Evolutionary conservation across 805 yeast species (phyloP).

Genomic region (Myxozyma geophila): DNA sequence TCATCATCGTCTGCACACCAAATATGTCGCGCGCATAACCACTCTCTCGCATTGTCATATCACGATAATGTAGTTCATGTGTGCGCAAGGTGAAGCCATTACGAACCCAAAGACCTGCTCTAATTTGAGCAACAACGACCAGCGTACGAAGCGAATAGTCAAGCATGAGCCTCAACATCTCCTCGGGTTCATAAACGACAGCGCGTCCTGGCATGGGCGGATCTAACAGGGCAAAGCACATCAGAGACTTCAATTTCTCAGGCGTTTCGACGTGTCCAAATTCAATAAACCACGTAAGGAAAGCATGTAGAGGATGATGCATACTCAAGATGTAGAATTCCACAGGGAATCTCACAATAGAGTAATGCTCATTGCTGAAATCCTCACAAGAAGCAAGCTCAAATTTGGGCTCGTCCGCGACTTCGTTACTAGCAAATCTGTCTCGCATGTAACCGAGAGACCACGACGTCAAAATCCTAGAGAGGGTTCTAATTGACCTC

Average conservation of each 20-base stretch:
- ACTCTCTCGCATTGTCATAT: conserved; percentile 76
- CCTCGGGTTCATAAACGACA: conserved; percentile 26
- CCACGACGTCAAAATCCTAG: conserved; percentile 41
- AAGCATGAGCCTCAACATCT: conserved; percentile 48
- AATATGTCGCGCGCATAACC: conserved; percentile 81
- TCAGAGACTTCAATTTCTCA: conserved; percentile 20
- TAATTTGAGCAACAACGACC: conserved; percentile 80
- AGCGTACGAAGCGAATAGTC: conserved; percentile 80
- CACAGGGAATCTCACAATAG: conserved; percentile 51
- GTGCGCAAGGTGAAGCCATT: conserved; percentile 82
- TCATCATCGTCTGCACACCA: conserved; percentile 65
- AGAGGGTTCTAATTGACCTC: conserved; percentile 38
- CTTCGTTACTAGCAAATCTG: conserved; percentile 37
- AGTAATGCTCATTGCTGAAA: conserved; percentile 37
- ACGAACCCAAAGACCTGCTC: conserved; percentile 91
- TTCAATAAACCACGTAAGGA: conserved; percentile 72
- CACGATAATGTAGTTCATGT: conserved; percentile 79
- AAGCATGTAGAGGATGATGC: conserved; percentile 79
- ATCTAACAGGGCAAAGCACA: conserved; percentile 28
- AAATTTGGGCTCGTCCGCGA: conserved; percentile 34
- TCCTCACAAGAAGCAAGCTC: conserved; percentile 38
- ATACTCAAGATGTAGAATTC: conserved; percentile 62
- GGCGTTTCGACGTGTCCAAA: conserved; percentile 44
- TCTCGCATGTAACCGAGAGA: conserved; percentile 36
- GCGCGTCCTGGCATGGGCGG: conserved; percentile 25